Evolutionary conservation across 768 basidiomycete genomes (phyloP).

Genomic region (Pleurotus cornucopiae): DNA sequence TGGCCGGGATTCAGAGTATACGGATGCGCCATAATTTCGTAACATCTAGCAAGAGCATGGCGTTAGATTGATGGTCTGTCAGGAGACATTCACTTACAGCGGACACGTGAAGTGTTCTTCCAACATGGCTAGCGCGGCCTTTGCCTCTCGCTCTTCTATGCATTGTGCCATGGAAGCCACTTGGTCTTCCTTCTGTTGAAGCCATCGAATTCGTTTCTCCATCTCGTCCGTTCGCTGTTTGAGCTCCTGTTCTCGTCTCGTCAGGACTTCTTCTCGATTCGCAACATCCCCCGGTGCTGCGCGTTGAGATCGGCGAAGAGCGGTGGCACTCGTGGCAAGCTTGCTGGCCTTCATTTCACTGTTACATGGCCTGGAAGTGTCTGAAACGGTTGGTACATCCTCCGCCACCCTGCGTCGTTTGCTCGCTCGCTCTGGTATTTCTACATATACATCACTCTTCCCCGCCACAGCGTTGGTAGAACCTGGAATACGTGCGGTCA

Average conservation of each 20-base stretch:
- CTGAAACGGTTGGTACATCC: not conserved
- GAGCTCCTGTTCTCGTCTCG: conserved; percentile 36
- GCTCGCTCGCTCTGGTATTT: conserved; percentile 14
- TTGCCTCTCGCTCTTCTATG: conserved; percentile 36
- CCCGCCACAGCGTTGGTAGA: conserved; percentile 2
- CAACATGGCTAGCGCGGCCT: conserved; percentile 43
- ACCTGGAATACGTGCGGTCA: not conserved
- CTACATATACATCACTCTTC: conserved; percentile 15
- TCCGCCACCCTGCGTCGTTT: conserved; percentile 8
- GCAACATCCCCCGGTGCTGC: conserved; percentile 35
- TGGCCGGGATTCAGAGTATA: conserved; percentile 47
- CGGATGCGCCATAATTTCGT: conserved; percentile 61
- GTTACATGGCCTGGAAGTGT: not conserved
- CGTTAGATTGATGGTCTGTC: too few relatives aligned
- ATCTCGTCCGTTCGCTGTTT: conserved; percentile 30
- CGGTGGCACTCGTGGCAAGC: conserved; percentile 17
- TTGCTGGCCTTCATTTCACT: not conserved
- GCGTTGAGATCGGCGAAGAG: conserved; percentile 33
- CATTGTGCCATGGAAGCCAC: conserved; percentile 34
- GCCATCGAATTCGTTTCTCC: conserved; percentile 33
- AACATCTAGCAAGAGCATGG: conserved; percentile 40
- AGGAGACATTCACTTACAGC: conserved; percentile 35
- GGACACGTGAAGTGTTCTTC: conserved; percentile 66
- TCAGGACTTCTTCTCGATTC: conserved; percentile 30
- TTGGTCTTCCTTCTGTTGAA: conserved; percentile 39